These are phyloP conservation scores for Claviceps quebecensis DNA, from an alignment of 2,329 filamentous ascomycete species.

Conservation along the genomic window DNA sequence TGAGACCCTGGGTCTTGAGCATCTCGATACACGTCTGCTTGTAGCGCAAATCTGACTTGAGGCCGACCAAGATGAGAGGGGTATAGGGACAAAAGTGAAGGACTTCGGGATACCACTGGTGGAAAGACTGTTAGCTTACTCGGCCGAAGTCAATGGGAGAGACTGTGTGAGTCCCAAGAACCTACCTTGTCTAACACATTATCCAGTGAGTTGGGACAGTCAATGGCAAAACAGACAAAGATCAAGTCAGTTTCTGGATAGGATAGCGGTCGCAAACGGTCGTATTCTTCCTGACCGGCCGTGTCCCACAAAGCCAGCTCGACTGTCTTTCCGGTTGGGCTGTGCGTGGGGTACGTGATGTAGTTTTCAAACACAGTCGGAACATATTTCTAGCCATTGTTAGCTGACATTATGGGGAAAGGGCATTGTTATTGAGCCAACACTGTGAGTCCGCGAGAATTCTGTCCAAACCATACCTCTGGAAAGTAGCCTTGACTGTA, in stretches of 20 bases:
- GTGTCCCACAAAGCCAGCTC: constrained; percentile 98
- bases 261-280: constrained; percentile 84
- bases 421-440: too few species aligned
- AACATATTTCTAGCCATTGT: constrained; percentile 74
- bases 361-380: constrained; percentile 99
- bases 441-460: too few species aligned
- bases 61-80: constrained; percentile 83
- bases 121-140: constrained; percentile 1
- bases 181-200: constrained; percentile 96
- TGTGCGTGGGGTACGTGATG: constrained; percentile 91
- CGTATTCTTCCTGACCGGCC: constrained; percentile 96
- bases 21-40: constrained; percentile 97
- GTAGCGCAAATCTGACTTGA: constrained; percentile 91
- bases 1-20: constrained; percentile 93
- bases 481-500: constrained; percentile 98
- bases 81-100: constrained; percentile 98
- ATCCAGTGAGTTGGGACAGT: constrained; percentile 94
- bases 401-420: background rate
- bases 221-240: constrained; percentile 98
- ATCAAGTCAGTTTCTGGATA: constrained; percentile 97
- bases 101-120: constrained; percentile 95
- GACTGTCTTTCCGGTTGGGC: constrained; percentile 78
- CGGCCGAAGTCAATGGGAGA: background rate
- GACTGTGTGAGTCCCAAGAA: background rate
- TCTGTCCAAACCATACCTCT: constrained; percentile 51